A percentile compares a stretch with the other conserved stretches of the same genome.
These are phyloP conservation scores for Lichtheimia hyalospora DNA, from an alignment of 371 early-diverging fungal species.

Conservation along the genomic window DNA sequence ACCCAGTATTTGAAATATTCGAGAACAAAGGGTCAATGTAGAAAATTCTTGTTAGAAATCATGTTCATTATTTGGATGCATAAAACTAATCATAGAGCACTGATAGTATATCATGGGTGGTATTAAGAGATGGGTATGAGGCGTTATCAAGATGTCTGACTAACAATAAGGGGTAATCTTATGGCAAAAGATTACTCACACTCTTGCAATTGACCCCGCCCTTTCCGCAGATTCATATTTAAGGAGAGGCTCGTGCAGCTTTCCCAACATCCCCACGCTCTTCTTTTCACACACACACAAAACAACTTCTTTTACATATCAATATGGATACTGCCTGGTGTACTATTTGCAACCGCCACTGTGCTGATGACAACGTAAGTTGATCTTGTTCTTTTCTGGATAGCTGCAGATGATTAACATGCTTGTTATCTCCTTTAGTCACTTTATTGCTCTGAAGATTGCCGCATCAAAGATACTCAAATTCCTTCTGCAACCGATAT, in stretches of 20 bases:
- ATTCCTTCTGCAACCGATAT: background rate
- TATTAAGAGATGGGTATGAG: no score
- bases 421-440: background rate
- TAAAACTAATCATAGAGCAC: no score
- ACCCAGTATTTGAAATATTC: no score
- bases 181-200: slow-evolving; percentile 2
- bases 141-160: no score
- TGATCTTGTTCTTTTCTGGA: background rate
- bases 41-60: no score
- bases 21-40: no score
- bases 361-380: slow-evolving; percentile 28
- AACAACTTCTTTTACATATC: background rate
- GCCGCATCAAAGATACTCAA: slow-evolving; percentile 15
- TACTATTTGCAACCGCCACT: slow-evolving; percentile 32
- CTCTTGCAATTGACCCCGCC: background rate
- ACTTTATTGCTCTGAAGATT: slow-evolving; percentile 25
- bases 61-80: no score
- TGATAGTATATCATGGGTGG: no score
- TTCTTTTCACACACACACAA: background rate
- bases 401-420: slow-evolving; percentile 5
- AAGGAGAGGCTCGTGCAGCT: no score
- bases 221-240: no score
- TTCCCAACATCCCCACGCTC: background rate
- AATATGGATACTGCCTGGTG: slow-evolving; percentile 36
- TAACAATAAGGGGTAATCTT: background rate